Conservation (phyloP, 371 early-diverging fungal species). For the Mortierella sp. region DNA sequence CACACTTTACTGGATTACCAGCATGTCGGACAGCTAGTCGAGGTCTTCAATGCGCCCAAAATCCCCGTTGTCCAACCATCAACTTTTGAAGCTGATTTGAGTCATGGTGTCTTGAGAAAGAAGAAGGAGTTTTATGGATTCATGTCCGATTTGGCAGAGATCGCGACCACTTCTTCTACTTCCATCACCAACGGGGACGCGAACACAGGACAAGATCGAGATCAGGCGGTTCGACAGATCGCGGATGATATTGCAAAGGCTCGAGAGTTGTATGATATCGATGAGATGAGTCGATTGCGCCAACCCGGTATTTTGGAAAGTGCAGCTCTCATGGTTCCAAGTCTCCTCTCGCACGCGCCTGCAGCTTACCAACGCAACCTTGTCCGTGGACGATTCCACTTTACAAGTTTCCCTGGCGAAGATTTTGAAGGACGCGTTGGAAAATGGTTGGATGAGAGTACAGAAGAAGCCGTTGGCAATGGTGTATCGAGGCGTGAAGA, state of each 20-base stretch:
- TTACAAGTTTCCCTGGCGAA: conserved; percentile 36
- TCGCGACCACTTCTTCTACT: background rate
- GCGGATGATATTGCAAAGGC: conserved; percentile 16
- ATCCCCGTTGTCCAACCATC: conserved; percentile 21
- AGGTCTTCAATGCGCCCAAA: conserved; percentile 3
- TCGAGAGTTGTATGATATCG: conserved; percentile 15
- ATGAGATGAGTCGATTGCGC: conserved; percentile 20
- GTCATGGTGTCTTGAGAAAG: conserved; percentile 14
- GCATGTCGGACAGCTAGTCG: conserved; percentile 34
- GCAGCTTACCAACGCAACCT: conserved; percentile 38
- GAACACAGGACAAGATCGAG: background rate
- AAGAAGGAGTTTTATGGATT: conserved; percentile 3
- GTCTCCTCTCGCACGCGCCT: conserved; percentile 35
- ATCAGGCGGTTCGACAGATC: conserved; percentile 5
- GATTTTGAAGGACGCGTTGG: conserved; percentile 24
- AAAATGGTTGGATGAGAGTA: conserved; percentile 1
- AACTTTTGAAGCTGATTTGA: conserved; percentile 24
- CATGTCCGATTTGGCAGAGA: background rate
- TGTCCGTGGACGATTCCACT: conserved; percentile 32
- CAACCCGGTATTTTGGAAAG: conserved; percentile 16
- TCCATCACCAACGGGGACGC: background rate
- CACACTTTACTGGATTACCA: conserved; percentile 40
- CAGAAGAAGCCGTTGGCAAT: no score
- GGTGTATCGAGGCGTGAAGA: no score
- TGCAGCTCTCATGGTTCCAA: conserved; percentile 20